Percentiles rank a stretch among this genome's conserved stretches.
Evolutionary conservation across 1,139 yeast genomes (phyloP).

Genomic region (Blastobotrys petasosporus): DNA sequence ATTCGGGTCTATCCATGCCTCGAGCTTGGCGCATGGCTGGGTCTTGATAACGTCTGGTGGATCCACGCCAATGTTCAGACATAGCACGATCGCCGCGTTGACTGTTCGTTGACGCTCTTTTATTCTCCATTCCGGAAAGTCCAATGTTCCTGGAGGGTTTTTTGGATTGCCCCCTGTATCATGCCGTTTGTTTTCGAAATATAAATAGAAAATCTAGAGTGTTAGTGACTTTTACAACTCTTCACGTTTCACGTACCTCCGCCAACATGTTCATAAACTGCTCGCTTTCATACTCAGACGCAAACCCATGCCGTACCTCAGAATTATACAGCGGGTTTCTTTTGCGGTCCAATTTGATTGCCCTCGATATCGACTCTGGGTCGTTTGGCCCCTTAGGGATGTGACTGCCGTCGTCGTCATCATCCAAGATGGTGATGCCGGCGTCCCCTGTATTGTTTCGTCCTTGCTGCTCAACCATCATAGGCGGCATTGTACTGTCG

Average conservation of each 20-base stretch:
- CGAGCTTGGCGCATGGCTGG: conserved; percentile 87
- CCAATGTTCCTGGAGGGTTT: conserved; percentile 39
- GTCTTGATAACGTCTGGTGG: conserved; percentile 96
- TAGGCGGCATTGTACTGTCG: too few relatives aligned
- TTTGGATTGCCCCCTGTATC: conserved; percentile 84
- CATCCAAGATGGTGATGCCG: too few relatives aligned
- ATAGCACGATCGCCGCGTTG: conserved; percentile 86
- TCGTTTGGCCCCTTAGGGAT: too few relatives aligned
- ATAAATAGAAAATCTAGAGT: conserved; percentile 59
- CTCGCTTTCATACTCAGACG: conserved; percentile 56
- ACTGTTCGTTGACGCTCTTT: conserved; percentile 89
- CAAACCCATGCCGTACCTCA: conserved; percentile 66
- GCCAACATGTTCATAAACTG: conserved; percentile 62
- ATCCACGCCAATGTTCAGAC: conserved; percentile 90
- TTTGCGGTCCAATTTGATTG: background rate
- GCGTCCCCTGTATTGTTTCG: too few relatives aligned
- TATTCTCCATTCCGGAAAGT: conserved; percentile 83
- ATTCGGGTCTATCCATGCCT: conserved; percentile 91
- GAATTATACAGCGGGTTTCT: conserved; percentile 19
- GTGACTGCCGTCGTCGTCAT: too few relatives aligned
- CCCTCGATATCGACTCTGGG: too few relatives aligned
- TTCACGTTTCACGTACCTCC: conserved; percentile 28
- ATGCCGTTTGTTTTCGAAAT: conserved; percentile 85
- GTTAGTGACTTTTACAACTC: conserved; percentile 6
- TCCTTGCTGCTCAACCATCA: too few relatives aligned